phyloP scores from a whole-genome alignment of 2,329 filamentous ascomycete genomes.

The Penicillium concentricum region DNA sequence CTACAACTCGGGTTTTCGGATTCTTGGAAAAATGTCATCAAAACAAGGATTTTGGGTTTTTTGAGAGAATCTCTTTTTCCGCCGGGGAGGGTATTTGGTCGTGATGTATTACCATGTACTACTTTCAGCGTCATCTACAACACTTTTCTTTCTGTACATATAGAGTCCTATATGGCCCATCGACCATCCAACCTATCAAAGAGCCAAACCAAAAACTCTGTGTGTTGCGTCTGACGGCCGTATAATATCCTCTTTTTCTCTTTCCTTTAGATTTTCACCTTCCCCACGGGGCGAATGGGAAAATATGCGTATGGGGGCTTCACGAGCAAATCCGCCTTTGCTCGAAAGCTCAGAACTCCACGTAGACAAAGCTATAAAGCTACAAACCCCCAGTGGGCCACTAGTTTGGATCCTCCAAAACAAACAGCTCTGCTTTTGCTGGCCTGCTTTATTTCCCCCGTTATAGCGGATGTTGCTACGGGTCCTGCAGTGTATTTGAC shows the following conservation, averaged over 20 bases:
- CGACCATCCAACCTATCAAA: conserved; percentile 27
- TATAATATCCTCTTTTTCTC: conserved; percentile 14
- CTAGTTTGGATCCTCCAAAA: neutral
- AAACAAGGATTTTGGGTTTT: conserved; percentile 10
- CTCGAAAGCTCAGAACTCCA: conserved; percentile 6
- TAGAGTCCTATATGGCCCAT: conserved; percentile 31
- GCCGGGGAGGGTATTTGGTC: conserved; percentile 32
- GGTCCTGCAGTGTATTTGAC: conserved; percentile 3
- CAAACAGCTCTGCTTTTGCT: neutral
- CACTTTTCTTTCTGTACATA: conserved; percentile 31
- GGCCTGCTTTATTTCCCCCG: neutral
- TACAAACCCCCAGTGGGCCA: neutral
- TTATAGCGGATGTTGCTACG: conserved; percentile 1
- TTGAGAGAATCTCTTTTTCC: conserved; percentile 15
- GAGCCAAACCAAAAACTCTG: conserved; percentile 31
- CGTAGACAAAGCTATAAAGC: conserved; percentile 3
- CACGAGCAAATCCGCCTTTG: neutral
- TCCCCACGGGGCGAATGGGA: neutral
- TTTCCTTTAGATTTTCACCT: neutral
- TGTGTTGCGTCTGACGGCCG: conserved; percentile 27
- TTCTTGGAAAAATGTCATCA: conserved; percentile 13
- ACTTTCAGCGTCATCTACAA: conserved; percentile 33
- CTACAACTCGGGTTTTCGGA: conserved; percentile 10
- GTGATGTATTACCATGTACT: conserved; percentile 34
- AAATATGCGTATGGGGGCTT: conserved; percentile 1